Evolutionary conservation across 345 rosid genomes (phyloP).

Genomic region (Eucalyptus regnans): DNA sequence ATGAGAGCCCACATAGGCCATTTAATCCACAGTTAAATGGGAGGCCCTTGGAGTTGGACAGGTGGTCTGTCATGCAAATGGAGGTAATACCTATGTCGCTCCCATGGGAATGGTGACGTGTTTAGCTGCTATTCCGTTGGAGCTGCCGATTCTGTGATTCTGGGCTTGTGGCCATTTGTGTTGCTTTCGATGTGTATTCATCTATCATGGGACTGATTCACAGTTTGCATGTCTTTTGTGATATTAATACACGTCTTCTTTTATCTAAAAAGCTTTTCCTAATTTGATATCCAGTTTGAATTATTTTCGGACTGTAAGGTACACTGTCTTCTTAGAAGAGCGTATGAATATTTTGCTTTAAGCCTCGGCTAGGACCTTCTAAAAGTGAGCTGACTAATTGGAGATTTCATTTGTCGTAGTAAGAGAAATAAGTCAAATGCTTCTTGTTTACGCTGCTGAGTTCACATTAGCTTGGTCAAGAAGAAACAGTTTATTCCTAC

Average conservation of each 20-base stretch:
- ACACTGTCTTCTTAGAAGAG: not conserved
- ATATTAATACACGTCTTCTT: not conserved
- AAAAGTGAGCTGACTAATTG: not conserved
- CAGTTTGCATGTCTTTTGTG: not conserved
- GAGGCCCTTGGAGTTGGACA: slow-evolving; percentile 59
- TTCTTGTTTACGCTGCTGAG: not conserved
- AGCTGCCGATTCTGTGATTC: not conserved
- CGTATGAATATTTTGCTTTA: not conserved
- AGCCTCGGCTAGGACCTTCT: not conserved
- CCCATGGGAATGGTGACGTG: not conserved
- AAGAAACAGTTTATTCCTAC: not conserved
- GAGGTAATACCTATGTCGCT: slow-evolving; percentile 38
- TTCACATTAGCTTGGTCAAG: not conserved
- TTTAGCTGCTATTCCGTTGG: not conserved
- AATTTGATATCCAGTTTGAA: not conserved
- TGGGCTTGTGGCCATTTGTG: not conserved
- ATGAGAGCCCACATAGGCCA: slow-evolving; percentile 79
- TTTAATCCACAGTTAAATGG: slow-evolving; percentile 56
- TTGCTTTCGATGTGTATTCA: not conserved
- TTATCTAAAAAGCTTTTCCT: not conserved
- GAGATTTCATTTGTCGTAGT: not conserved
- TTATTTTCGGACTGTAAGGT: not conserved
- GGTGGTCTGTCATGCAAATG: slow-evolving; percentile 69
- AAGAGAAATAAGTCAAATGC: not conserved
- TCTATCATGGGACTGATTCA: not conserved